These are phyloP conservation scores for Rhamnella rubrinervis DNA, from an alignment of 331 rosid species.

Conservation along the genomic window DNA sequence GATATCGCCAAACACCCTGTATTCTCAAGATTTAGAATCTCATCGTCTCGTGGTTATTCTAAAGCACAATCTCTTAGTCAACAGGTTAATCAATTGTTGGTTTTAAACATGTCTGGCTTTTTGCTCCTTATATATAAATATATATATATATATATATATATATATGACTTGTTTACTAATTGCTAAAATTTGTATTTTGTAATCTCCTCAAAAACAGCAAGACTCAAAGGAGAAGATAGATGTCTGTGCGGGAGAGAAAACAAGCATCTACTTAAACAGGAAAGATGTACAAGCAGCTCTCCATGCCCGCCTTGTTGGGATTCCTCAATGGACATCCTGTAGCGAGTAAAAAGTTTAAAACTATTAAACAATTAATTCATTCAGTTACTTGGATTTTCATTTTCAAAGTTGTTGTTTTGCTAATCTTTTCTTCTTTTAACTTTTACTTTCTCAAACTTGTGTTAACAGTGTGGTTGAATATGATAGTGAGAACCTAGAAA, in stretches of 20 bases:
- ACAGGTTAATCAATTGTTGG: no score
- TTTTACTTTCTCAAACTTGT: not conserved
- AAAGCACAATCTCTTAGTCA: conserved; percentile 44
- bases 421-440: not conserved
- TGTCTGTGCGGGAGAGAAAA: not conserved
- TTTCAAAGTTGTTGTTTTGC: not conserved
- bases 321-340: not conserved
- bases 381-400: not conserved
- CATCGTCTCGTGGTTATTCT: no score
- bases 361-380: not conserved
- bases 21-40: no score
- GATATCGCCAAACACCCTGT: no score
- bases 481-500: not conserved
- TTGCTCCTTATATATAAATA: no score
- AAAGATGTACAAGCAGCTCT: not conserved
- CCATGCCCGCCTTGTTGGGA: conserved; percentile 2
- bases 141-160: no score
- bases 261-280: not conserved
- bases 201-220: no score
- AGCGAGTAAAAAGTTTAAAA: not conserved
- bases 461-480: conserved; percentile 24
- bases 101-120: no score
- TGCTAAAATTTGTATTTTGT: no score
- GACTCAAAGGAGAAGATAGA: not conserved
- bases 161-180: no score